Evolutionary conservation across 148 eudicot species (phyloP).

Genomic region (Fagopyrum tataricum): DNA sequence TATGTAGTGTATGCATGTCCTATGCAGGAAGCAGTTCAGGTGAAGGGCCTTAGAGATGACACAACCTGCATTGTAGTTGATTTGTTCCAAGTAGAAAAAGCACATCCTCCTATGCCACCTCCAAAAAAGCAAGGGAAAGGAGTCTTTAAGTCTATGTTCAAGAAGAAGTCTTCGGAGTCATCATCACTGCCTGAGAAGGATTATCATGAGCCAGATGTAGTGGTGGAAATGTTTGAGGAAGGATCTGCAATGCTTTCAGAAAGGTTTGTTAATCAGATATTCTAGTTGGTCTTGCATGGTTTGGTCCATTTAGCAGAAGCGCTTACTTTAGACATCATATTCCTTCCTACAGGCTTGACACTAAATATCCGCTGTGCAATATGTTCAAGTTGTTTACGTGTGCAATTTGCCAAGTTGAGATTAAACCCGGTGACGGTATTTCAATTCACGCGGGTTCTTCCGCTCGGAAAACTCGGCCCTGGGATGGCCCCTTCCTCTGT

Average conservation of each 20-base stretch:
- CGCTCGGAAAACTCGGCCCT: constrained; percentile 58
- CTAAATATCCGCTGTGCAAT: constrained; percentile 88
- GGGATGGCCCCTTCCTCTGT: constrained; percentile 99
- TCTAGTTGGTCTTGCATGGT: neutral
- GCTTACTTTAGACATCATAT: neutral
- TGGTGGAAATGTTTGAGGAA: constrained; percentile 90
- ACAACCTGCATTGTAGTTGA: constrained; percentile 95
- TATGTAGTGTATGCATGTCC: neutral
- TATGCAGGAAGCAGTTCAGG: constrained; percentile 74
- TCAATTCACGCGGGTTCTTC: constrained; percentile 60
- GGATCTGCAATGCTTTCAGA: constrained; percentile 89
- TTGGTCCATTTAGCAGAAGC: neutral
- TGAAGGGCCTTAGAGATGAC: constrained; percentile 90
- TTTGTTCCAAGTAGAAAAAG: constrained; percentile 59
- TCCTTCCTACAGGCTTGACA: constrained; percentile 57
- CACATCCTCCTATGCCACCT: constrained; percentile 48
- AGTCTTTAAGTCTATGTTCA: constrained; percentile 73
- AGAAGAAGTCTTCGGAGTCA: constrained; percentile 58
- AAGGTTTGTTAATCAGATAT: constrained; percentile 36
- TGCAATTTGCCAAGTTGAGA: constrained; percentile 91
- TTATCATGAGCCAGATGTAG: constrained; percentile 56
- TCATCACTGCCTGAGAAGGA: constrained; percentile 46
- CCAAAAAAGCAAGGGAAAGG: constrained; percentile 74
- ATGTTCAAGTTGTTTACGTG: constrained; percentile 96
- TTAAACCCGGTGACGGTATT: constrained; percentile 90